Evolutionary conservation across 345 rosid species (phyloP), one percentile per base, ranked within the genome.

Genomic region (Cardamine resedifolia): DNA sequence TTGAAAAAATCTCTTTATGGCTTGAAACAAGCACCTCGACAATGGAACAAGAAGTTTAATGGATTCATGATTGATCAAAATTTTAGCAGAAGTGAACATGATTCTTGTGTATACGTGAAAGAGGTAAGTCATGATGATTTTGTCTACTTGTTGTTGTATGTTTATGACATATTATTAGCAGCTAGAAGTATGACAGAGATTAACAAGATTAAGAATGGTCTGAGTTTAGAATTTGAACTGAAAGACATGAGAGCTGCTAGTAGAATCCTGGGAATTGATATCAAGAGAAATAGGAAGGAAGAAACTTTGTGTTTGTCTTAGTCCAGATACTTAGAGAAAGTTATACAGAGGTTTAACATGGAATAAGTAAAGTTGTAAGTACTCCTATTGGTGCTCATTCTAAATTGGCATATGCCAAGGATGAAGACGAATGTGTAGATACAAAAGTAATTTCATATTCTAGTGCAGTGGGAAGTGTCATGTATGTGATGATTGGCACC

Each of bases 271-370:
- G 48, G 48, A 0, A n/a, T 43, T 0, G 3, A 43, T 0, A 43
- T n/a, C 6, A n/a, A 1, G 0, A 6, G 20, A 6, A 5, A 43
- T 3, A 43, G 3, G 6, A 2, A 6, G 0, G 7, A n/a, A 0
- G 20, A 20, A 5, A 2, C 3, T 43, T 0, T 43, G 10, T 16
- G 19, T 0, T 43, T 43, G 1, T 43, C 48, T 5, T 20, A 43
- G 2, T 1, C 8, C 5, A 2, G 19, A 0, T 43, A 44, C 8
- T 1, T 44, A 2, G 4, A 7, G 6, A 44, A 6, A 0, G 49
- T 44, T 9, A 1, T 44, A 0, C 3, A 0, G 0, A 44, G 21
- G 4, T 44, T 44, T 1, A 43, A 2, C 3, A 43, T 43, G 9
- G 6, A 1, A 14, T 2, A 10, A 14, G 6, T 4, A 41, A 41